A percentile compares a stretch with the other conserved stretches of the same genome.
phyloP scores from a whole-genome alignment of 768 basidiomycete species.

The Podaxis sp. region DNA sequence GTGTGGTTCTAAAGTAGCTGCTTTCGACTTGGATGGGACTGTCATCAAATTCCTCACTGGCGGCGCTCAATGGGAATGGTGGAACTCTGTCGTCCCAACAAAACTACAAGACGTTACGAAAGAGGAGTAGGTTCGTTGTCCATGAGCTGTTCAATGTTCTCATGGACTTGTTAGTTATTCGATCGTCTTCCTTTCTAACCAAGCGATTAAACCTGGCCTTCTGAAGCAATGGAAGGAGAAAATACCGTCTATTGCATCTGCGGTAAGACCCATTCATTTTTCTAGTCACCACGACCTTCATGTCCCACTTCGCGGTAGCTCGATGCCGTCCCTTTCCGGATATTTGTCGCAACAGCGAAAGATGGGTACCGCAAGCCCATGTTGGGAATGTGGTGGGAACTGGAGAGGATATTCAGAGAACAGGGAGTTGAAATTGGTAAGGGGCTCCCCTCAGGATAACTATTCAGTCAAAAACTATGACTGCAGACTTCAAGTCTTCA shows the following conservation, averaged over 20 bases:
- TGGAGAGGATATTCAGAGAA: slow-evolving; percentile 56
- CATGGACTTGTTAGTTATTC: slow-evolving; percentile 42
- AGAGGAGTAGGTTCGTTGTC: slow-evolving; percentile 46
- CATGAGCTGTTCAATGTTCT: neutral
- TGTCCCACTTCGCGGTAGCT: slow-evolving; percentile 37
- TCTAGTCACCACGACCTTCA: neutral
- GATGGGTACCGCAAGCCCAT: slow-evolving; percentile 85
- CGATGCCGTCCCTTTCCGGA: slow-evolving; percentile 66
- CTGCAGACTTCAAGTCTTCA: slow-evolving; percentile 55
- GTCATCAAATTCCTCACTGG: slow-evolving; percentile 48
- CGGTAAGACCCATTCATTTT: slow-evolving; percentile 33
- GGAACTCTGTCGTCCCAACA: slow-evolving; percentile 57
- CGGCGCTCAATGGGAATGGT: slow-evolving; percentile 60
- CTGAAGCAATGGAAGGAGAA: slow-evolving; percentile 75
- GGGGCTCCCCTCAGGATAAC: slow-evolving; percentile 9
- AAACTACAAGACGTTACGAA: slow-evolving; percentile 58
- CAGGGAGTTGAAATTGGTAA: slow-evolving; percentile 63
- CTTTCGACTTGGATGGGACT: slow-evolving; percentile 87
- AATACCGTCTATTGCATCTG: slow-evolving; percentile 59
- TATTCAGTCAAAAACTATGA: neutral
- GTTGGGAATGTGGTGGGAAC: slow-evolving; percentile 79
- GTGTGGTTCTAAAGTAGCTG: slow-evolving; percentile 56
- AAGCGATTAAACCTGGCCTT: slow-evolving; percentile 45
- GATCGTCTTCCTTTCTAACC: slow-evolving; percentile 80
- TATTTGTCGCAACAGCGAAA: slow-evolving; percentile 72